Conservation (phyloP, 257 asterid genomes). For the Asclepias syriaca region DNA sequence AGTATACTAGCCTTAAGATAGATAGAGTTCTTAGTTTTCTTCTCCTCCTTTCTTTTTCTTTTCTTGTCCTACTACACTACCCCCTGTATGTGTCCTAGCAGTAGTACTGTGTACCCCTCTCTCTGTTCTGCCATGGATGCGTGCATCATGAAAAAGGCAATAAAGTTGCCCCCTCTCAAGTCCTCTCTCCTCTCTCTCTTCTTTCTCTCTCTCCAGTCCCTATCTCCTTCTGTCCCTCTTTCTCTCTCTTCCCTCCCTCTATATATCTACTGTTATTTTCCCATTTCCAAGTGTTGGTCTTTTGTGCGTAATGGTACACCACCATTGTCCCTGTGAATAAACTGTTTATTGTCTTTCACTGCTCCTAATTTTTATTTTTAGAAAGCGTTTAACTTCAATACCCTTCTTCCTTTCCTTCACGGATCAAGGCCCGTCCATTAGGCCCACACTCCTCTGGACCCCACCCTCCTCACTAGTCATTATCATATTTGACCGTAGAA, state of each 20-base stretch:
- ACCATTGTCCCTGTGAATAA: slow-evolving; percentile 12
- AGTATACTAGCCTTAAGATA: neutral
- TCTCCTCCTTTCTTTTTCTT: slow-evolving; percentile 3
- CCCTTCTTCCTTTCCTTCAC: neutral
- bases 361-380: neutral
- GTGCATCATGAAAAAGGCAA: slow-evolving; percentile 39
- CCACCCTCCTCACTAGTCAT: slow-evolving; percentile 11
- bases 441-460: slow-evolving; percentile 4
- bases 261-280: neutral
- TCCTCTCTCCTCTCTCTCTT: slow-evolving; percentile 6
- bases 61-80: slow-evolving; percentile 10
- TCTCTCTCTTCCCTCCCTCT: slow-evolving; percentile 5
- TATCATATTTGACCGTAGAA: slow-evolving; percentile 20
- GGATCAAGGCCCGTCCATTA: slow-evolving; percentile 7
- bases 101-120: slow-evolving; percentile 31
- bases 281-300: neutral
- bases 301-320: neutral
- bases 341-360: slow-evolving; percentile 19
- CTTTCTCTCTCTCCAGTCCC: slow-evolving; percentile 9
- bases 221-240: neutral
- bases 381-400: slow-evolving; percentile 1
- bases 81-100: slow-evolving; percentile 17
- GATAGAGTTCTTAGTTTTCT: slow-evolving; percentile 6
- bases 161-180: slow-evolving; percentile 34
- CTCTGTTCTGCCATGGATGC: slow-evolving; percentile 46